Evolutionary conservation across 768 basidiomycete genomes (phyloP).

Genomic region (Rhodocollybia butyracea): DNA sequence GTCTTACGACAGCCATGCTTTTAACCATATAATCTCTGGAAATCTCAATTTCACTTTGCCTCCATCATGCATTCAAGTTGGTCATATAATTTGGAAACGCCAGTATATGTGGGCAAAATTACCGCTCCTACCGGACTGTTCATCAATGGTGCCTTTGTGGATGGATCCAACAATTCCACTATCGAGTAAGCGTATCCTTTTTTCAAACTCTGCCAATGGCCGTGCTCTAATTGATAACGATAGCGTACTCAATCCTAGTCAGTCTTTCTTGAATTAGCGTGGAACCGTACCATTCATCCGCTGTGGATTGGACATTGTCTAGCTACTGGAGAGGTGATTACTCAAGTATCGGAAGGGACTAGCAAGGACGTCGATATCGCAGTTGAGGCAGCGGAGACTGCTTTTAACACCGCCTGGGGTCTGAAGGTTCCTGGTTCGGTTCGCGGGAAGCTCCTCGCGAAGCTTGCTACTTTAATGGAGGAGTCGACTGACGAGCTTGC

Average conservation of each 20-base stretch:
- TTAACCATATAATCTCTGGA: too few species aligned
- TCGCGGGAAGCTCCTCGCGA: slow-evolving; percentile 35
- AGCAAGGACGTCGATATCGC: slow-evolving; percentile 62
- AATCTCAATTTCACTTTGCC: too few species aligned
- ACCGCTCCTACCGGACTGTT: slow-evolving; percentile 66
- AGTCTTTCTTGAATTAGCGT: background rate
- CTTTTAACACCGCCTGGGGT: slow-evolving; percentile 33
- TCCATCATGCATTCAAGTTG: background rate
- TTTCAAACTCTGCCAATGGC: slow-evolving; percentile 24
- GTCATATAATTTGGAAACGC: slow-evolving; percentile 37
- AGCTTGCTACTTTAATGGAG: slow-evolving; percentile 49
- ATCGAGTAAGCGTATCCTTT: slow-evolving; percentile 52
- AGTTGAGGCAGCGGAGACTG: slow-evolving; percentile 55
- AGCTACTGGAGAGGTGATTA: slow-evolving; percentile 58
- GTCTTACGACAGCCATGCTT: too few species aligned
- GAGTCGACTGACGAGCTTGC: slow-evolving; percentile 38
- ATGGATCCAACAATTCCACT: slow-evolving; percentile 49
- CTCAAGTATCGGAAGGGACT: slow-evolving; percentile 48
- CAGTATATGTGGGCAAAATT: slow-evolving; percentile 53
- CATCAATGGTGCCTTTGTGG: slow-evolving; percentile 67
- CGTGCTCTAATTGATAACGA: slow-evolving; percentile 9
- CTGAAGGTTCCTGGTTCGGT: slow-evolving; percentile 31
- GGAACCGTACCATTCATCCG: background rate
- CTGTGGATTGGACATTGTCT: slow-evolving; percentile 14
- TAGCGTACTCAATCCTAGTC: slow-evolving; percentile 56